Evolutionary conservation across 2,329 filamentous ascomycete genomes (phyloP), one percentile per base, ranked within the genome.

Genomic region (Xylariales sp.): DNA sequence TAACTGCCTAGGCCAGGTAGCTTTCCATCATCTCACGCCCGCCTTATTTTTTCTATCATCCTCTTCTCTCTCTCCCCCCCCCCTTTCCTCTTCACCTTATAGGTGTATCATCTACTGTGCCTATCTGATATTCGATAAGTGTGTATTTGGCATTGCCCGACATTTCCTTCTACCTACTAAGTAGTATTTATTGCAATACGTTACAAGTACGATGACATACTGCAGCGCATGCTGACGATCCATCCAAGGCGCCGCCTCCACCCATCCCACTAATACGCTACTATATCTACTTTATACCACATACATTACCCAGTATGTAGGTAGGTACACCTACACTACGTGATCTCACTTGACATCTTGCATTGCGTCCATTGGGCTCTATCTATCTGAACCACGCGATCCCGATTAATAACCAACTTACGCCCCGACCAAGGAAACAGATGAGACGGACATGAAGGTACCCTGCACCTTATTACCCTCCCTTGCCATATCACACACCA

Each of bases 401-500:
- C 54, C 39, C 54, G 58, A 63, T 67, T 59, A 18, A 67, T 60
- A 49, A 34, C 32, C 54, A 28, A 30, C 32, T 34, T 10, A 63
- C 3, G 46, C 23, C 23, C 23, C 32, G 48, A 50, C 39, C 41
- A 45, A 18, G 48, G 14, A n/a, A 23, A 4, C 28, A 67, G 46
- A 63, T 54, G 46, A 58, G 58, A 57, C 36, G 62, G 58, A 53
- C 36, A 66, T 65, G 43, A 56, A 55, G 52, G 45, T 43, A 43
- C 58, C 36, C 50, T 36, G 43, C 50, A 30, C 30, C 18, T 43
- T 18, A 45, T 39, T 53, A 16, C 28, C 16, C 30, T 58, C 45
- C 48, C 32, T 34, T 50, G 34, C 45, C 36, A 36, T 57, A 57
- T 53, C 39, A 58, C 46, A 57, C 46, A 57, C 46, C 46, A 32